phyloP scores from a whole-genome alignment of 2,329 filamentous ascomycete genomes.

The Cladophialophora exuberans region DNA sequence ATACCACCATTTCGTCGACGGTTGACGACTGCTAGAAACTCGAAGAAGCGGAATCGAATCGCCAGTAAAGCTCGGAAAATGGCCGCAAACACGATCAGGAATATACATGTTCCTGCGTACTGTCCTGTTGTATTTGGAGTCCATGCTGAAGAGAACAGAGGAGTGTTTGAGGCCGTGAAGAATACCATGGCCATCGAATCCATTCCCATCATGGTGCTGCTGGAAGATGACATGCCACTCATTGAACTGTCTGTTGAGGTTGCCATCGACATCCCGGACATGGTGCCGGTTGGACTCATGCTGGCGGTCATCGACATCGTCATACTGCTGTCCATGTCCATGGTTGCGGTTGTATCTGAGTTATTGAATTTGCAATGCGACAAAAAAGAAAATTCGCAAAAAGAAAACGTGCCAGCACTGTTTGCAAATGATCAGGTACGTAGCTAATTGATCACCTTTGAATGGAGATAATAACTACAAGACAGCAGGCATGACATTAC shows the following conservation, averaged over 20 bases:
- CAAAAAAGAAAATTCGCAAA: not conserved
- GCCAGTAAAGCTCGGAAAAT: slow-evolving; percentile 72
- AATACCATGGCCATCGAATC: slow-evolving; percentile 63
- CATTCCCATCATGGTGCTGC: slow-evolving; percentile 19
- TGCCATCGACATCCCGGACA: slow-evolving; percentile 15
- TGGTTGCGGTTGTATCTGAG: too few relatives aligned
- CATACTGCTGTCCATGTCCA: not conserved
- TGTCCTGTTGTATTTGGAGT: slow-evolving; percentile 68
- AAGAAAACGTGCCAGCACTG: not conserved
- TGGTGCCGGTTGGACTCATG: slow-evolving; percentile 7
- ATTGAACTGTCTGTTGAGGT: slow-evolving; percentile 8
- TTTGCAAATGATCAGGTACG: too few relatives aligned
- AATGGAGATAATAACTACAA: too few relatives aligned
- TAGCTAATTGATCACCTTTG: too few relatives aligned
- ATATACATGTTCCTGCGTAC: slow-evolving; percentile 90
- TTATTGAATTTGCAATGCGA: too few relatives aligned
- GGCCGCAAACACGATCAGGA: slow-evolving; percentile 75
- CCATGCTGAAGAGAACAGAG: slow-evolving; percentile 71
- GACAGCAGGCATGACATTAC: too few relatives aligned
- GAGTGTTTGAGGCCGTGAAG: slow-evolving; percentile 64
- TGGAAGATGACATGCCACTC: slow-evolving; percentile 19
- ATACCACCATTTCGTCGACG: not conserved
- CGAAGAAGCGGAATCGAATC: slow-evolving; percentile 37
- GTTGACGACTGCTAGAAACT: not conserved
- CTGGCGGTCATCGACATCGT: not conserved